Percentiles rank a stretch among this genome's conserved stretches.
phyloP scores from a whole-genome alignment of 805 yeast genomes.

The Hanseniaspora singularis region DNA sequence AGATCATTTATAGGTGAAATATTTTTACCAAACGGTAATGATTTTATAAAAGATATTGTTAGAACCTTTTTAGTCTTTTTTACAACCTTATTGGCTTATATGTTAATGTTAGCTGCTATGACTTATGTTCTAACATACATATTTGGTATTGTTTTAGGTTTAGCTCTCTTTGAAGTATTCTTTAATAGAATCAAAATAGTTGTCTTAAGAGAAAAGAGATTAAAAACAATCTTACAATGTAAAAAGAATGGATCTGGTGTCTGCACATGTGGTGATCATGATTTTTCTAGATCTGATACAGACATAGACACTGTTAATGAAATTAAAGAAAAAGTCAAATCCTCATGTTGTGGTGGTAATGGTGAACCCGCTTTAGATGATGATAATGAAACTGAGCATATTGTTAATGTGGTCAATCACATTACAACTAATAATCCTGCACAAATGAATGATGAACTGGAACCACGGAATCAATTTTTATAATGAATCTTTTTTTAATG shows the following conservation, averaged over 20 bases:
- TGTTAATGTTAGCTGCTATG: constrained; percentile 72
- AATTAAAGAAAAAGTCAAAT: background rate
- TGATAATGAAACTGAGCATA: background rate
- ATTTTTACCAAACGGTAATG: constrained; percentile 18
- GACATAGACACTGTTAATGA: background rate
- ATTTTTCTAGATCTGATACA: background rate
- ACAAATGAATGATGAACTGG: constrained; percentile 13
- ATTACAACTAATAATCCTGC: constrained; percentile 7
- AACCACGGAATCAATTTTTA: constrained; percentile 8
- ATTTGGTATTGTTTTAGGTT: constrained; percentile 61
- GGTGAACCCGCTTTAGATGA: background rate
- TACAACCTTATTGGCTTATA: constrained; percentile 56
- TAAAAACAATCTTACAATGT: constrained; percentile 23
- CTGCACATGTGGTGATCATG: constrained; percentile 24
- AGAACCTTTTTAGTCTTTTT: constrained; percentile 46
- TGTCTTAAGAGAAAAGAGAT: constrained; percentile 27
- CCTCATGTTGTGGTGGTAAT: constrained; percentile 8
- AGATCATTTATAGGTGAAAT: constrained; percentile 19
- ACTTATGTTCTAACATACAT: constrained; percentile 53
- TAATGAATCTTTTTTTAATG: too few species aligned
- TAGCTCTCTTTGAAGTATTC: constrained; percentile 57
- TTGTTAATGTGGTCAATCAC: constrained; percentile 4
- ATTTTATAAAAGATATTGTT: constrained; percentile 36
- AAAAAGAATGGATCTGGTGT: constrained; percentile 24
- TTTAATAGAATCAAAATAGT: constrained; percentile 41